Base-by-base conservation (phyloP, 306 rosid genomes). In the Prunus mongolica region DNA sequence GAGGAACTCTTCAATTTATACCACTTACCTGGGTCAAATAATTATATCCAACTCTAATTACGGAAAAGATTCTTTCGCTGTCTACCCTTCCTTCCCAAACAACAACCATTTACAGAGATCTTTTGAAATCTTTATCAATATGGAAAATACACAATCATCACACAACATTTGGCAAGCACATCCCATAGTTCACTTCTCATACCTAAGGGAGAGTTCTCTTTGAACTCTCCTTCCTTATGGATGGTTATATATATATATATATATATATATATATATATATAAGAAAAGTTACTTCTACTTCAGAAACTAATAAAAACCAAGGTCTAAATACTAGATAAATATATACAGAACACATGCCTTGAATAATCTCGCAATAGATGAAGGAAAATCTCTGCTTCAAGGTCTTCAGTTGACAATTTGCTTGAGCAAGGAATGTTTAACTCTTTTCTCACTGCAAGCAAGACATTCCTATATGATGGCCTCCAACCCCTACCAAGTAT, bases 381-480 rank as follows among this genome's bases (percentile, higher is more conserved):
- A 83, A 95, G 99, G 82, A 95, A 92, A 65, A 95, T 89, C 88
- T 95, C 97, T 14, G 89, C 88, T 88, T 95, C 99, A 76, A 95
- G 90, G 86, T 95, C 97, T 79, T 83, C 88, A 20, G 96, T 88
- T 52, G 93, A 83, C 82, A 92, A 81, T 81, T 80, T 88, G 81
- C 85, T 79, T 25, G 97, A 95, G 87, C 97, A 95, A 65, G 86
- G 90, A 82, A 95, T 81, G 65, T 83, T 82, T 10, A 95, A 74
- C 81, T 83, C 91, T 69, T 83, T 88, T 78, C 93, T 84, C 68
- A 92, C 87, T 65, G 88, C 88, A 84, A 92, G 97, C 85, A 95
- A 84, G 64, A 92, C 92, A 79, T 86, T 88, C 84, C 96, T 90
- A 80, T 95, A 95, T 66, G 99, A 88, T 32, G 99, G 99, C 80